Percentiles rank a stretch among this genome's conserved stretches.
These are phyloP conservation scores for Pythium dissotocum DNA, from an alignment of 352 stramenopile species.

Conservation along the genomic window DNA sequence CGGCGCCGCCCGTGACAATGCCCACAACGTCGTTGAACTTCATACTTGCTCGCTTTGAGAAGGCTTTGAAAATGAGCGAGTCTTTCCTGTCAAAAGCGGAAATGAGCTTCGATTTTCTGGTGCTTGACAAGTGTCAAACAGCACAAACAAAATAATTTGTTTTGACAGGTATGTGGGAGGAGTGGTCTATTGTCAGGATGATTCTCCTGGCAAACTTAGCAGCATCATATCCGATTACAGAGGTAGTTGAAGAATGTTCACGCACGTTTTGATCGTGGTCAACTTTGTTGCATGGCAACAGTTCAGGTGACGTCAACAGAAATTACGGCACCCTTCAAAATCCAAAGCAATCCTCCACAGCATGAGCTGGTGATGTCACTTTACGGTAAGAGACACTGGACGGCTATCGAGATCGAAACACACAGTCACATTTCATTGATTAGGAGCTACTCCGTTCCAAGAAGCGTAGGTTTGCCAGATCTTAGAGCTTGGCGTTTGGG, in stretches of 20 bases:
- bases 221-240: not conserved
- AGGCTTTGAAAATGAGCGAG: no score
- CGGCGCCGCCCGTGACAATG: constrained; percentile 72
- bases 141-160: no score
- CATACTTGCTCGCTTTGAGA: constrained; percentile 32
- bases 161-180: no score
- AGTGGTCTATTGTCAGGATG: not conserved
- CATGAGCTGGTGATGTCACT: no score
- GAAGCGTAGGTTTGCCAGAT: not conserved
- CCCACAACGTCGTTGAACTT: constrained; percentile 56
- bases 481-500: constrained; percentile 50
- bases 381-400: no score
- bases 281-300: not conserved
- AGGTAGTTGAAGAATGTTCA: constrained; percentile 9
- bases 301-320: constrained; percentile 16
- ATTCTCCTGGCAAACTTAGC: not conserved
- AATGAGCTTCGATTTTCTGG: constrained; percentile 14
- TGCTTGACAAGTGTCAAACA: not conserved
- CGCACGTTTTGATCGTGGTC: not conserved
- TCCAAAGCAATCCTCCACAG: no score
- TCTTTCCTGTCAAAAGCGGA: constrained; percentile 5
- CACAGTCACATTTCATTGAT: no score
- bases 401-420: no score
- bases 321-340: no score
- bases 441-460: no score